Evolutionary conservation across 257 asterid species (phyloP).

Genomic region (Avicennia marina): DNA sequence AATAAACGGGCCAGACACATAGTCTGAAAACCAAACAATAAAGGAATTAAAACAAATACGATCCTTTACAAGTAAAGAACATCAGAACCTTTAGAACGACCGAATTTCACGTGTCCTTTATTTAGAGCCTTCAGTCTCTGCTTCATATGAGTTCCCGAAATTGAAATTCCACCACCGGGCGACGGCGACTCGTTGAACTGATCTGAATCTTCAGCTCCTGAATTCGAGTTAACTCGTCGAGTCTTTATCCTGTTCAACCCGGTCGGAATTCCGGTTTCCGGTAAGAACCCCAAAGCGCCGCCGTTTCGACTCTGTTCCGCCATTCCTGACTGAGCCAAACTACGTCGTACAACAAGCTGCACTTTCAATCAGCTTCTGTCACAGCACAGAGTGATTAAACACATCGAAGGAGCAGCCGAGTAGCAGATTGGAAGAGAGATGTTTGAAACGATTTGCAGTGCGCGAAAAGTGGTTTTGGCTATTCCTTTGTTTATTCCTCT

Average conservation of each 20-base stretch:
- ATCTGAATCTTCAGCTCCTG: slow-evolving; percentile 45
- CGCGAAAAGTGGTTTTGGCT: slow-evolving; percentile 15
- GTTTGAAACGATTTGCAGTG: slow-evolving; percentile 25
- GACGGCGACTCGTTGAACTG: slow-evolving; percentile 55
- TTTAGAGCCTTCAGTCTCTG: slow-evolving; percentile 39
- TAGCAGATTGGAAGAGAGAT: not conserved
- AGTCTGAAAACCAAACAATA: not conserved
- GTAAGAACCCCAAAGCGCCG: slow-evolving; percentile 26
- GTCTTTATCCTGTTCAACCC: slow-evolving; percentile 94
- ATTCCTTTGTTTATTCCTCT: not conserved
- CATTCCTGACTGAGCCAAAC: slow-evolving; percentile 38
- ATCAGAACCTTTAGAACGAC: slow-evolving; percentile 55
- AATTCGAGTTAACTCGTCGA: slow-evolving; percentile 45
- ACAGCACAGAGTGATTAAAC: not conserved
- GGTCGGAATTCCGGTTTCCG: slow-evolving; percentile 68
- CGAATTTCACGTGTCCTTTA: slow-evolving; percentile 41
- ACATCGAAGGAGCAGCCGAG: not conserved
- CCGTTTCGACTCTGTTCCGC: slow-evolving; percentile 54
- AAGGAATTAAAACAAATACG: slow-evolving; percentile 7
- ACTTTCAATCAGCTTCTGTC: not conserved
- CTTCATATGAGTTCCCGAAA: slow-evolving; percentile 39
- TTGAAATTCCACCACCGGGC: slow-evolving; percentile 36
- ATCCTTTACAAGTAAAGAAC: slow-evolving; percentile 1
- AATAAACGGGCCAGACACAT: not conserved
- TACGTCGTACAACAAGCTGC: slow-evolving; percentile 9